These are phyloP conservation scores for Onygenales sp. DNA, from an alignment of 2,329 filamentous ascomycete genomes.

Conservation along the genomic window DNA sequence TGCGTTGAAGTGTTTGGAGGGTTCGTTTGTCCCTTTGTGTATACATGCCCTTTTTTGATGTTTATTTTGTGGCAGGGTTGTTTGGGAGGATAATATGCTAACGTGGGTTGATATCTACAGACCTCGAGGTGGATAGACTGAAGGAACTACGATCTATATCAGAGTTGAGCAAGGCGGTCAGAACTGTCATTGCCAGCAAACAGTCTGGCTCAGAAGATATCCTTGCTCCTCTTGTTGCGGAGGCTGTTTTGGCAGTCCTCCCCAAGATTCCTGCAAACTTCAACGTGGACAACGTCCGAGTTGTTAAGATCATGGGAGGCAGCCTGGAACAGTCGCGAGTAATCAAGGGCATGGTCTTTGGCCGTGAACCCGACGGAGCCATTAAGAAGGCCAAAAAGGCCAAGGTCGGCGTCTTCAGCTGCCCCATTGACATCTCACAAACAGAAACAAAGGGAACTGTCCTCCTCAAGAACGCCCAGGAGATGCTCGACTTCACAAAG, in stretches of 20 bases:
- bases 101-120: constrained; percentile 28
- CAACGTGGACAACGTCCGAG: constrained; percentile 97
- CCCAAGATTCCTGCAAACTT: constrained; percentile 94
- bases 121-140: constrained; percentile 84
- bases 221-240: constrained; percentile 76
- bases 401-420: constrained; percentile 95
- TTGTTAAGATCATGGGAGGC: constrained; percentile 99
- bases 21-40: constrained; percentile 27
- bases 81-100: neutral
- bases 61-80: constrained; percentile 6
- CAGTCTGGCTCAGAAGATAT: constrained; percentile 89
- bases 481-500: constrained; percentile 98
- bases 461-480: constrained; percentile 89
- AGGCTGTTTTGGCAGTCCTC: constrained; percentile 73
- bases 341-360: constrained; percentile 97
- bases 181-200: constrained; percentile 92
- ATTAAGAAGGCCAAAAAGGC: constrained; percentile 87
- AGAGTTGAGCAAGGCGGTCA: constrained; percentile 89
- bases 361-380: constrained; percentile 82
- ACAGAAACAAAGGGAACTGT: constrained; percentile 99
- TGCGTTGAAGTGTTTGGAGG: constrained; percentile 73
- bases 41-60: constrained; percentile 1
- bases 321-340: constrained; percentile 89
- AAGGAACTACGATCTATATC: constrained; percentile 68
- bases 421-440: constrained; percentile 87